These are phyloP conservation scores for Acacia melanoxylon DNA, from an alignment of 306 rosid species.

Conservation along the genomic window DNA sequence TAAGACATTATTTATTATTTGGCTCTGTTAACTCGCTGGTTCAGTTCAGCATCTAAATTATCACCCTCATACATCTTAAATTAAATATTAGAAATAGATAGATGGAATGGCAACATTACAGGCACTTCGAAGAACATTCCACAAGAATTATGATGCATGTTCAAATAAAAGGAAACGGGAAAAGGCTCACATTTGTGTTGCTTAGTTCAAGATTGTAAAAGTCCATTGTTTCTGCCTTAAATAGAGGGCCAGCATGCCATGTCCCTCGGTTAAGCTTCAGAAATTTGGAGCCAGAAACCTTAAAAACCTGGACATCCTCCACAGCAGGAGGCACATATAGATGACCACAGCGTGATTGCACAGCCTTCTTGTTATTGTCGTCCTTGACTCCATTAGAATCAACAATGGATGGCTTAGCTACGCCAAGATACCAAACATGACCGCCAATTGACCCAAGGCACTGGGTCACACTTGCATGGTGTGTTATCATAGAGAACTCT, in stretches of 20 bases:
- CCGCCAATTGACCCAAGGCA: slow-evolving; percentile 88
- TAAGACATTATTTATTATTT: no score
- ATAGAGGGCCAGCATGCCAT: slow-evolving; percentile 97
- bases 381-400: slow-evolving; percentile 38
- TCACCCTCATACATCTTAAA: neutral
- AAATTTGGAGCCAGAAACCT: slow-evolving; percentile 69
- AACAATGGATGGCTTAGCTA: slow-evolving; percentile 76
- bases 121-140: neutral
- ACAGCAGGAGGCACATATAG: slow-evolving; percentile 60
- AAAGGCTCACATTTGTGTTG: slow-evolving; percentile 62
- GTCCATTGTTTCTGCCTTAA: slow-evolving; percentile 53
- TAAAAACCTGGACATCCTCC: slow-evolving; percentile 64
- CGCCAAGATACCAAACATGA: slow-evolving; percentile 79
- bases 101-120: neutral
- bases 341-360: slow-evolving; percentile 57
- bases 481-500: slow-evolving; percentile 60
- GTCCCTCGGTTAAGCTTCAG: slow-evolving; percentile 82
- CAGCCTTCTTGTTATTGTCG: slow-evolving; percentile 27
- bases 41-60: neutral
- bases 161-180: neutral
- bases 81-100: neutral
- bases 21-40: neutral
- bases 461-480: slow-evolving; percentile 87
- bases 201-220: slow-evolving; percentile 76
- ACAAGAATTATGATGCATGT: slow-evolving; percentile 22